Conservation (phyloP, 2,329 filamentous ascomycete species). For the Lasiodiplodia sp. region DNA sequence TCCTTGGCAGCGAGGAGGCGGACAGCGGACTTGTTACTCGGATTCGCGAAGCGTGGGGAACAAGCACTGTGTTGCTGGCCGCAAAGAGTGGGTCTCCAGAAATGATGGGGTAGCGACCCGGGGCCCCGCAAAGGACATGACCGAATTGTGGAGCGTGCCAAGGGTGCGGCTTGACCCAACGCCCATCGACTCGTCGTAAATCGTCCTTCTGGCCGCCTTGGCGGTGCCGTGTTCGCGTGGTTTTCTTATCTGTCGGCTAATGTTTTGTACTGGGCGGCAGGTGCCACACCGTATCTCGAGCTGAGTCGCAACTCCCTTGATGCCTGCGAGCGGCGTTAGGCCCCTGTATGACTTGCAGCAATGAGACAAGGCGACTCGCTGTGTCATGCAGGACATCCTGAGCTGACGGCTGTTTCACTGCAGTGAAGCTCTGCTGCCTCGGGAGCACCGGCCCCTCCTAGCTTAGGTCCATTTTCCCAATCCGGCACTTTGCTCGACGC, state of each 20-base stretch:
- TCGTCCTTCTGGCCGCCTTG: slow-evolving; percentile 11
- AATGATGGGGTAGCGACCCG: slow-evolving; percentile 6
- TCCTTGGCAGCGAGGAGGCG: not conserved
- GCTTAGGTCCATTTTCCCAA: slow-evolving; percentile 2
- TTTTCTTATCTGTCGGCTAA: not conserved
- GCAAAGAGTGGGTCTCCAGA: slow-evolving; percentile 6
- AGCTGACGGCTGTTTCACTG: not conserved
- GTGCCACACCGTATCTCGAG: not conserved
- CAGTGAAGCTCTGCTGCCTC: not conserved
- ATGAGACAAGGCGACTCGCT: not conserved
- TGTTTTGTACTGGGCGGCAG: not conserved
- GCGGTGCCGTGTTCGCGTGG: not conserved
- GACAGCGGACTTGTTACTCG: slow-evolving; percentile 19
- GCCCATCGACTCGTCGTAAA: slow-evolving; percentile 2
- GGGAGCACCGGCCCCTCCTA: not conserved
- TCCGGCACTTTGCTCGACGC: not conserved
- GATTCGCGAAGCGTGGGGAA: slow-evolving; percentile 7
- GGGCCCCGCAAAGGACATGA: slow-evolving; percentile 24
- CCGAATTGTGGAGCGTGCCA: slow-evolving; percentile 18
- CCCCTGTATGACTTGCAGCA: slow-evolving; percentile 15
- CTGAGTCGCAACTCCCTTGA: not conserved
- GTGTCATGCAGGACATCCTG: not conserved
- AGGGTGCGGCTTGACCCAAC: slow-evolving; percentile 22
- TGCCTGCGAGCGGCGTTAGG: not conserved
- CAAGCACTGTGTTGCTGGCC: not conserved